These are phyloP conservation scores for Atkinsonella hypoxylon DNA, from an alignment of 2,329 filamentous ascomycete genomes.

Conservation along the genomic window DNA sequence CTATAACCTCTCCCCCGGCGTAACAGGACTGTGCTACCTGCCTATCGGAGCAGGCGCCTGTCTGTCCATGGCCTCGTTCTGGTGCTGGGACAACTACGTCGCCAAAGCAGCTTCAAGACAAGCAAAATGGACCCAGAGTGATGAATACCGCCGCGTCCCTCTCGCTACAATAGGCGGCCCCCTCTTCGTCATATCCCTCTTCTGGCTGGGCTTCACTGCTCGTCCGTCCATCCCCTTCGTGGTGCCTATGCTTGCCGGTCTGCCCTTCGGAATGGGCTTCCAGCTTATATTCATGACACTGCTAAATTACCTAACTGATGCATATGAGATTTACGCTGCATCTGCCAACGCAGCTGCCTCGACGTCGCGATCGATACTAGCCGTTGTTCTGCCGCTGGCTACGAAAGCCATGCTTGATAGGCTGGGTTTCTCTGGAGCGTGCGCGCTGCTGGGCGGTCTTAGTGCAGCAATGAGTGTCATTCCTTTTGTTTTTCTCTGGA, in stretches of 20 bases:
- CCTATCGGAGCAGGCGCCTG: conserved; percentile 53
- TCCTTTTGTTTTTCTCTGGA: conserved; percentile 42
- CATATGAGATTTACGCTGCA: conserved; percentile 56
- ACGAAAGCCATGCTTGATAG: conserved; percentile 35
- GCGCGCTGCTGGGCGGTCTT: conserved; percentile 38
- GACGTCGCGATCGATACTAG: conserved; percentile 86
- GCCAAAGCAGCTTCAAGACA: conserved; percentile 34
- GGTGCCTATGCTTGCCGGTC: conserved; percentile 45
- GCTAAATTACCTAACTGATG: conserved; percentile 53
- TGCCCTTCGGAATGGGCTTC: conserved; percentile 51
- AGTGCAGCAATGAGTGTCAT: conserved; percentile 37
- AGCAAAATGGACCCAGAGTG: conserved; percentile 45
- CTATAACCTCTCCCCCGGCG: conserved; percentile 52
- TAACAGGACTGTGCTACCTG: conserved; percentile 56
- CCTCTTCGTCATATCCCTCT: conserved; percentile 42
- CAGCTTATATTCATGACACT: conserved; percentile 52
- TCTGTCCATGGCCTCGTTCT: conserved; percentile 48
- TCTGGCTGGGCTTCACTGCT: conserved; percentile 52
- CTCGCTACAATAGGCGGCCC: conserved; percentile 61
- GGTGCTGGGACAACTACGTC: conserved; percentile 52
- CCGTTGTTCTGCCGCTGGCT: conserved; percentile 55
- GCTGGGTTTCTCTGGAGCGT: conserved; percentile 37
- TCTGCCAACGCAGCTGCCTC: conserved; percentile 76
- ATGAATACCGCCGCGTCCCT: conserved; percentile 59
- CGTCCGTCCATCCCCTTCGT: conserved; percentile 35